Conservation (phyloP, 805 yeast genomes). For the Candida koratica region DNA sequence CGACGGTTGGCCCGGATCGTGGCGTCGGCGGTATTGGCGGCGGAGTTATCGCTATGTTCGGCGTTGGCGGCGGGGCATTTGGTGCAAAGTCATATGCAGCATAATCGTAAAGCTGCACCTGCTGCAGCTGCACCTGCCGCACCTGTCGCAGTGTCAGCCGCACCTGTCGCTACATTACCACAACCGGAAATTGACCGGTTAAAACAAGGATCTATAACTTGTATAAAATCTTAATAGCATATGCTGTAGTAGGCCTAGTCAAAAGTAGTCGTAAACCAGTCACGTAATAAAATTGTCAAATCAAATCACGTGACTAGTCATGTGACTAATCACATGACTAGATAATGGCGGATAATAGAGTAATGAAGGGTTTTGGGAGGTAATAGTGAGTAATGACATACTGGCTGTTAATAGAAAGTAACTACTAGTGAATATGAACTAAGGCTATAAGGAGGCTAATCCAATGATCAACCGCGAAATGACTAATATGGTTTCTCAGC, state of each 20-base stretch:
- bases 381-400: too few relatives aligned
- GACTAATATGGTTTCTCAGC: constrained; percentile 30
- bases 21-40: constrained; percentile 93
- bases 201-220: constrained; percentile 68
- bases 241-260: too few relatives aligned
- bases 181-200: constrained; percentile 11
- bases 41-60: constrained; percentile 88
- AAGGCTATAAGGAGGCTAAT: too few relatives aligned
- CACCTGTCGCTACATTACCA: constrained; percentile 15
- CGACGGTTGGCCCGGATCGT: constrained; percentile 88
- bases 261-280: too few relatives aligned
- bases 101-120: constrained; percentile 65
- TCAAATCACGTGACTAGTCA: too few relatives aligned
- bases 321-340: too few relatives aligned
- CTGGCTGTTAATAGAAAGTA: too few relatives aligned
- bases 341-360: too few relatives aligned
- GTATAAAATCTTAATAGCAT: constrained; percentile 38
- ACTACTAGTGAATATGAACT: too few relatives aligned
- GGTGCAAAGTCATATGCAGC: constrained; percentile 96
- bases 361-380: too few relatives aligned
- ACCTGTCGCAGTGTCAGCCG: constrained; percentile 13
- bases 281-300: too few relatives aligned
- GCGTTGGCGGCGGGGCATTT: constrained; percentile 98
- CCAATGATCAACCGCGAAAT: too few relatives aligned
- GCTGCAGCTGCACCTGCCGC: constrained; percentile 25